phyloP scores from a whole-genome alignment of 257 asterid species.

The Capsicum chinense region DNA sequence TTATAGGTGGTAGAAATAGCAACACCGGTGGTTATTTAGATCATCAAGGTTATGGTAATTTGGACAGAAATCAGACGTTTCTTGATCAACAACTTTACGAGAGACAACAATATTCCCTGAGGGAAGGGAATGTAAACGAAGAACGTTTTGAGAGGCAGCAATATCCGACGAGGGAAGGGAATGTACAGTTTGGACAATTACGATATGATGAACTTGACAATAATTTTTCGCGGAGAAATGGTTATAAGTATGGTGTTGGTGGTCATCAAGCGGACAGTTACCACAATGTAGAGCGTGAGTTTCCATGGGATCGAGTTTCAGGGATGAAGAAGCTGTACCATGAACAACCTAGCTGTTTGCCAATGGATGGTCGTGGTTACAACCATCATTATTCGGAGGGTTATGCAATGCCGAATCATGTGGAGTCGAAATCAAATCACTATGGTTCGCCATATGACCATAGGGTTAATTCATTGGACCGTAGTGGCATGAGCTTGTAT shows the following conservation, averaged over 20 bases:
- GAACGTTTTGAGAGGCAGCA: constrained; percentile 29
- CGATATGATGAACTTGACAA: constrained; percentile 38
- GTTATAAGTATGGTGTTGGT: constrained; percentile 35
- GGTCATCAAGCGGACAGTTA: constrained; percentile 39
- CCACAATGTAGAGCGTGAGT: constrained; percentile 31
- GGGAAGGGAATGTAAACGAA: no score
- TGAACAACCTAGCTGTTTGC: constrained; percentile 40
- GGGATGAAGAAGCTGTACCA: constrained; percentile 33
- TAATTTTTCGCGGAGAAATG: constrained; percentile 40
- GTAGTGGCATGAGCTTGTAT: constrained; percentile 31
- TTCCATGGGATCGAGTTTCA: constrained; percentile 23
- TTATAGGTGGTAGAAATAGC: neutral
- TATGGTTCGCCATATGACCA: constrained; percentile 36
- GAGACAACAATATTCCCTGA: no score
- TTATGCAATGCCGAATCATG: constrained; percentile 38
- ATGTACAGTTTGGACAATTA: neutral
- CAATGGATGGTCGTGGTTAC: constrained; percentile 34
- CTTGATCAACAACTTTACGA: neutral
- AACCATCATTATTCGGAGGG: constrained; percentile 38
- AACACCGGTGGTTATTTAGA: constrained; percentile 30
- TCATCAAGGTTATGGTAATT: constrained; percentile 33
- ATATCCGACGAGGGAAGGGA: neutral
- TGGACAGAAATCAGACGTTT: constrained; percentile 36
- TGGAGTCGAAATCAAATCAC: constrained; percentile 43
- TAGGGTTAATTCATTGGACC: constrained; percentile 35